These are phyloP conservation scores for Neocucurbitaria cava DNA, from an alignment of 2,329 filamentous ascomycete species.

Conservation along the genomic window DNA sequence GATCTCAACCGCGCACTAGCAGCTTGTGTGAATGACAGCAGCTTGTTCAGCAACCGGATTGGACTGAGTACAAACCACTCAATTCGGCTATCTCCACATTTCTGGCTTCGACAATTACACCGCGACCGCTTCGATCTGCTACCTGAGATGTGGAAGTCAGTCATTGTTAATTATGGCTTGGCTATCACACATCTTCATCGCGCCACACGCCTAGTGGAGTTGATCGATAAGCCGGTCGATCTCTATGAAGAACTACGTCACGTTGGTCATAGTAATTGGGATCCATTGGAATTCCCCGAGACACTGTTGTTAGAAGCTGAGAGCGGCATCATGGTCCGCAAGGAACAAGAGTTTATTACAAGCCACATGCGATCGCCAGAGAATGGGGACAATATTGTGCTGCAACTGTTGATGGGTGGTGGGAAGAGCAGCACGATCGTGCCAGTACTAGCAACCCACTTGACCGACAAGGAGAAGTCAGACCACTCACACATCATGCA, in stretches of 20 bases:
- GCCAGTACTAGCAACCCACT: too few relatives aligned
- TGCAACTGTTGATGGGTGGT: conserved; percentile 43
- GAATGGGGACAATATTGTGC: conserved; percentile 28
- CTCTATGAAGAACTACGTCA: conserved; percentile 52
- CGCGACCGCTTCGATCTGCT: too few relatives aligned
- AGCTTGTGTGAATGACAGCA: too few relatives aligned
- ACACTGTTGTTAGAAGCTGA: conserved; percentile 71
- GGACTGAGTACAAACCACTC: too few relatives aligned
- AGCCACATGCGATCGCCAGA: conserved; percentile 57
- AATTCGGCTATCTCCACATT: too few relatives aligned
- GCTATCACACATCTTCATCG: conserved; percentile 55
- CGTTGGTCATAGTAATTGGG: conserved; percentile 63
- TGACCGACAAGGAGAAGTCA: too few relatives aligned
- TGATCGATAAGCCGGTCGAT: conserved; percentile 19
- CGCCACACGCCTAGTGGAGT: conserved; percentile 48
- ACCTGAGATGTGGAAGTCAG: too few relatives aligned
- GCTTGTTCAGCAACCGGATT: too few relatives aligned
- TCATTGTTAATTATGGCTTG: conserved; percentile 55
- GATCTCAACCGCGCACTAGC: too few relatives aligned
- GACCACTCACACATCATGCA: conserved; percentile 60
- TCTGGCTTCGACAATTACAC: too few relatives aligned
- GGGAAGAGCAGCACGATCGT: conserved; percentile 38
- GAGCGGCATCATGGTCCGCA: conserved; percentile 65
- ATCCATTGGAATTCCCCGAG: conserved; percentile 61
- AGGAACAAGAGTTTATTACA: conserved; percentile 65